These are phyloP conservation scores for Aspergillus haitiensis DNA, from an alignment of 495 filamentous ascomycete species.

Conservation along the genomic window DNA sequence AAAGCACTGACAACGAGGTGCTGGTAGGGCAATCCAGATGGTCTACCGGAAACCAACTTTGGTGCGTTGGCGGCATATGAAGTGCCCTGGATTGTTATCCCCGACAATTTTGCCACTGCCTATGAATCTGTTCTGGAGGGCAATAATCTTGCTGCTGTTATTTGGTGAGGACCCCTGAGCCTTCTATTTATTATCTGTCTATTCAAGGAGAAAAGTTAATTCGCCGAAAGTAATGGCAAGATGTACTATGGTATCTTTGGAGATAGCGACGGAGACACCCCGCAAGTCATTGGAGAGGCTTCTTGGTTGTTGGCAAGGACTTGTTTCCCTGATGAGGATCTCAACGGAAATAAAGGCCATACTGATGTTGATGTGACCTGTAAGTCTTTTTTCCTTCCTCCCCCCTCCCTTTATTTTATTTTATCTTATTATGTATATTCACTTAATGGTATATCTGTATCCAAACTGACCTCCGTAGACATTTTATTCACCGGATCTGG, in stretches of 20 bases:
- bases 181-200: neutral
- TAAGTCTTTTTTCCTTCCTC: slow-evolving; percentile 8
- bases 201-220: neutral
- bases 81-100: slow-evolving; percentile 37
- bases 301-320: slow-evolving; percentile 38
- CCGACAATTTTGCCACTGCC: slow-evolving; percentile 34
- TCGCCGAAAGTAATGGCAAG: slow-evolving; percentile 23
- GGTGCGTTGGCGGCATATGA: slow-evolving; percentile 35
- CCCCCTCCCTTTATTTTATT: too few relatives aligned
- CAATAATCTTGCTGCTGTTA: neutral
- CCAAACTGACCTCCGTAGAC: slow-evolving; percentile 9
- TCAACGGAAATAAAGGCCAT: slow-evolving; percentile 34
- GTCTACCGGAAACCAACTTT: slow-evolving; percentile 31
- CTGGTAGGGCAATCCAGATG: slow-evolving; percentile 32
- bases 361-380: slow-evolving; percentile 32
- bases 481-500: slow-evolving; percentile 33
- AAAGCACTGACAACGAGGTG: neutral
- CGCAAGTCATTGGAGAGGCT: slow-evolving; percentile 35
- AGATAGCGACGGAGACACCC: slow-evolving; percentile 31
- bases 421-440: too few relatives aligned
- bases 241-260: slow-evolving; percentile 40
- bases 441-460: too few relatives aligned
- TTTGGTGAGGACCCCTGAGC: neutral
- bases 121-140: slow-evolving; percentile 25
- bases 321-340: slow-evolving; percentile 34